Percentiles rank a stretch among this genome's conserved stretches.
These are phyloP conservation scores for Mycotypha africana DNA, from an alignment of 371 early-diverging fungal species.

Conservation along the genomic window DNA sequence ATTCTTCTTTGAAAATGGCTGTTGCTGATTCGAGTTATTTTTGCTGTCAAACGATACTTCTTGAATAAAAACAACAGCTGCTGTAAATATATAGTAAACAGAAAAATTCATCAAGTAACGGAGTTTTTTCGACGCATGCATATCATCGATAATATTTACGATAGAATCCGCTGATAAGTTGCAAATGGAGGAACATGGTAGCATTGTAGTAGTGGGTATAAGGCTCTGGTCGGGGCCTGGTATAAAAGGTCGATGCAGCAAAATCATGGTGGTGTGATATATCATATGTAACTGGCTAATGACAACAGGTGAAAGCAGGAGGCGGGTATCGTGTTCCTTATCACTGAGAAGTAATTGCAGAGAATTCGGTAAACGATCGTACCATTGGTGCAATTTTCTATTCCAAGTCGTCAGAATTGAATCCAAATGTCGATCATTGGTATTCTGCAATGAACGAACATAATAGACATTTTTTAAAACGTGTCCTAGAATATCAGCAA, in stretches of 20 bases:
- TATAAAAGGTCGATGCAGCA: constrained; percentile 41
- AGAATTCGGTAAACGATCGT: constrained; percentile 31
- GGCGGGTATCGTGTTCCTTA: background rate
- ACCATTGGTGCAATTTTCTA: constrained; percentile 39
- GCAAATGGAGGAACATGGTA: constrained; percentile 41
- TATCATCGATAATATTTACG: constrained; percentile 31
- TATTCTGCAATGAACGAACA: constrained; percentile 28
- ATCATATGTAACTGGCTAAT: constrained; percentile 43
- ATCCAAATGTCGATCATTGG: constrained; percentile 22
- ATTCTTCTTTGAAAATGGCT: constrained; percentile 2
- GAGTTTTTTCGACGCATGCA: constrained; percentile 27
- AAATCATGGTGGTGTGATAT: constrained; percentile 36
- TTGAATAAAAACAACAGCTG: constrained; percentile 30
- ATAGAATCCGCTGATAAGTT: constrained; percentile 43
- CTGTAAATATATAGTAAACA: constrained; percentile 37
- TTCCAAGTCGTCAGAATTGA: constrained; percentile 33
- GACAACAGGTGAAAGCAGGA: constrained; percentile 17
- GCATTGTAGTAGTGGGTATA: constrained; percentile 15
- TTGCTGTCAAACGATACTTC: background rate
- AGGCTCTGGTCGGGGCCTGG: constrained; percentile 23
- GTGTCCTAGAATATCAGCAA: constrained; percentile 41
- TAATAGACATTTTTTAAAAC: constrained; percentile 43
- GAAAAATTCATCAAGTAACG: constrained; percentile 30
- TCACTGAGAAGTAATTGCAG: constrained; percentile 29
- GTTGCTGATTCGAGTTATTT: background rate